Percentiles rank a stretch among this genome's conserved stretches.
phyloP scores from a whole-genome alignment of 345 rosid species.

The Eucalyptus globulus region DNA sequence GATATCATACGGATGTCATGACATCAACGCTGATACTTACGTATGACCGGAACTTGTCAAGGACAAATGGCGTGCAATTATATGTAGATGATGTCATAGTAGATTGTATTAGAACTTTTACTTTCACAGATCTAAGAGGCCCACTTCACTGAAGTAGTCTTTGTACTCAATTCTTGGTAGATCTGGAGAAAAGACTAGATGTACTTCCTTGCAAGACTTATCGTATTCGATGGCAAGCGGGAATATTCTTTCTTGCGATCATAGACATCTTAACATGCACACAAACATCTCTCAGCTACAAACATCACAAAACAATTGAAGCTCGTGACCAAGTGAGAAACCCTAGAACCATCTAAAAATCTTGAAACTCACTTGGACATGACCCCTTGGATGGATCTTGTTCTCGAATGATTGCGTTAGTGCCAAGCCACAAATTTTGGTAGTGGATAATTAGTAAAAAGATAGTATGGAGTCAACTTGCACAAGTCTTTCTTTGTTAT shows the following conservation, averaged over 20 bases:
- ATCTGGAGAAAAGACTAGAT: neutral
- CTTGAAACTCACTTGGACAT: neutral
- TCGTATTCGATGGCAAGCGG: neutral
- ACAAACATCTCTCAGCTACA: neutral
- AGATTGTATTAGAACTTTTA: neutral
- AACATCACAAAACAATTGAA: neutral
- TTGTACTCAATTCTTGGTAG: neutral
- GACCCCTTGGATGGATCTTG: neutral
- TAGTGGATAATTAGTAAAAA: neutral
- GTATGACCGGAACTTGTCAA: neutral
- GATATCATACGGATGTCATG: neutral
- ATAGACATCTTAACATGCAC: neutral
- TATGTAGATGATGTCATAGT: neutral
- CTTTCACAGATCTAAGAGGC: neutral
- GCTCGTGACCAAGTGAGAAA: neutral
- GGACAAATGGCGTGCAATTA: neutral
- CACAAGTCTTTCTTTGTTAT: neutral
- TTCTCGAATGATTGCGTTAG: neutral
- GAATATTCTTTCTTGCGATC: neutral
- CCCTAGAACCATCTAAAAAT: neutral
- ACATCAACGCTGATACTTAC: neutral
- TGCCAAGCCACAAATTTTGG: neutral
- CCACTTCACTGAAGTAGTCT: neutral
- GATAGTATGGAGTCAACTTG: neutral
- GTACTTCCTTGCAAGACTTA: neutral